phyloP scores from a whole-genome alignment of 805 yeast genomes.

The Wickerhamiella alocasiicola region DNA sequence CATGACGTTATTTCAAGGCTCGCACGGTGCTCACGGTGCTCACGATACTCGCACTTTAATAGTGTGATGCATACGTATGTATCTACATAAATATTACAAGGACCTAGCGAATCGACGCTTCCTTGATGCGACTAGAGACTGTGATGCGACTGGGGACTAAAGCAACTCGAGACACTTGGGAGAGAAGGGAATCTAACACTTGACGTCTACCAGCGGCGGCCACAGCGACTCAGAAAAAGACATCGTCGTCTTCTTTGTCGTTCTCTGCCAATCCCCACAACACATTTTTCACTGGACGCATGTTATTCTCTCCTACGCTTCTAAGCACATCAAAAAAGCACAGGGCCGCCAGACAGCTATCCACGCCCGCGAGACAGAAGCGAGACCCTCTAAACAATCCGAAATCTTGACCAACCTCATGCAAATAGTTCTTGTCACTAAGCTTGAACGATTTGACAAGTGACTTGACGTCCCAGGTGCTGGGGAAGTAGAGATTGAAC shows the following conservation, averaged over 20 bases:
- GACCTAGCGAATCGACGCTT: too few species aligned
- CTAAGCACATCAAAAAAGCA: conserved; percentile 34
- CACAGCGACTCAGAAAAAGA: too few species aligned
- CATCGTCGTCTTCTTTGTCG: conserved; percentile 15
- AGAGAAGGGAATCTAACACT: too few species aligned
- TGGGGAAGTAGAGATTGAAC: conserved; percentile 64
- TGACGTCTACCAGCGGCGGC: too few species aligned
- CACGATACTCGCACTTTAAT: too few species aligned
- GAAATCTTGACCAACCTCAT: conserved; percentile 34
- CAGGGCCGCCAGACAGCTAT: conserved; percentile 31
- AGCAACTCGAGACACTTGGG: too few species aligned
- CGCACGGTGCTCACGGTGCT: too few species aligned
- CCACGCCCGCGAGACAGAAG: conserved; percentile 34
- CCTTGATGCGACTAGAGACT: too few species aligned
- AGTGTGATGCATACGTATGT: too few species aligned
- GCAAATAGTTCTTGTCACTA: conserved; percentile 27
- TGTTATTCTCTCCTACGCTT: conserved; percentile 25
- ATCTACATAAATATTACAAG: too few species aligned
- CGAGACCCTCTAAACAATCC: conserved; percentile 27
- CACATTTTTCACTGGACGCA: conserved; percentile 24
- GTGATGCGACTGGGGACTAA: too few species aligned
- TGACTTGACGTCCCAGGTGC: conserved; percentile 65
- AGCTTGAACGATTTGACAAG: conserved; percentile 29
- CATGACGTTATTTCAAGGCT: too few species aligned
- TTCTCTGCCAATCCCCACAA: conserved; percentile 31